phyloP scores from a whole-genome alignment of 2,329 filamentous ascomycete genomes.

The Claviceps maximensis region DNA sequence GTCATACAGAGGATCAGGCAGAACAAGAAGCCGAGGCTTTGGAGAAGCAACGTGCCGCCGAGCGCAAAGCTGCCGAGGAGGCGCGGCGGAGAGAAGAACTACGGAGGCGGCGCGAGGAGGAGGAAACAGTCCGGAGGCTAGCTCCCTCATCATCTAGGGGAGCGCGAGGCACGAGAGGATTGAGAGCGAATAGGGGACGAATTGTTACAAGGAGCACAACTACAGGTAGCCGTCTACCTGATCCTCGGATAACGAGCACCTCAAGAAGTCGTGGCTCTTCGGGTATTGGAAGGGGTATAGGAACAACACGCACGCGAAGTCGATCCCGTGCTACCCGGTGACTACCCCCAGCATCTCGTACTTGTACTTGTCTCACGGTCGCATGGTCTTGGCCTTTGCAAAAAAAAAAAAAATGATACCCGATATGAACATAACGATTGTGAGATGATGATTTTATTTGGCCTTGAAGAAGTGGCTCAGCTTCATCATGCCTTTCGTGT shows the following conservation, averaged over 20 bases:
- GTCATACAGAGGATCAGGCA: constrained; percentile 72
- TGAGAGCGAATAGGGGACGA: constrained; percentile 16
- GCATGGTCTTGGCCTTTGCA: constrained; percentile 1
- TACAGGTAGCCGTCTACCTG: constrained; percentile 16
- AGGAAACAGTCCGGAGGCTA: constrained; percentile 30
- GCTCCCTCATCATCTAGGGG: constrained; percentile 17
- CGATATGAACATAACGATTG: constrained; percentile 10
- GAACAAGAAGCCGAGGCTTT: constrained; percentile 73
- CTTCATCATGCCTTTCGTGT: constrained; percentile 91
- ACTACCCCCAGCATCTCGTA: background rate
- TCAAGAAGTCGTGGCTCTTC: constrained; percentile 21
- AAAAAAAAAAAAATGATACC: constrained; percentile 14
- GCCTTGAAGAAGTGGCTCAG: constrained; percentile 89
- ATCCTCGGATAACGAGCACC: constrained; percentile 14
- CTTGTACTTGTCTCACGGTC: background rate
- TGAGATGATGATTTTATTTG: constrained; percentile 21
- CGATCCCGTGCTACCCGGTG: constrained; percentile 21
- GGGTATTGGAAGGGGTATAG: constrained; percentile 22
- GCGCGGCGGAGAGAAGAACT: constrained; percentile 64
- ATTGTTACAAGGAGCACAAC: constrained; percentile 14
- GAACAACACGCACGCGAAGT: constrained; percentile 17
- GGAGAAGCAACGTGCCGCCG: constrained; percentile 60
- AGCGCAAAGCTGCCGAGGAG: constrained; percentile 65
- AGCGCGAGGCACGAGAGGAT: constrained; percentile 18
- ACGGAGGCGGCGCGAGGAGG: constrained; percentile 48